phyloP scores from a whole-genome alignment of 2,329 filamentous ascomycete species.

The Epichloe brachyelytri region DNA sequence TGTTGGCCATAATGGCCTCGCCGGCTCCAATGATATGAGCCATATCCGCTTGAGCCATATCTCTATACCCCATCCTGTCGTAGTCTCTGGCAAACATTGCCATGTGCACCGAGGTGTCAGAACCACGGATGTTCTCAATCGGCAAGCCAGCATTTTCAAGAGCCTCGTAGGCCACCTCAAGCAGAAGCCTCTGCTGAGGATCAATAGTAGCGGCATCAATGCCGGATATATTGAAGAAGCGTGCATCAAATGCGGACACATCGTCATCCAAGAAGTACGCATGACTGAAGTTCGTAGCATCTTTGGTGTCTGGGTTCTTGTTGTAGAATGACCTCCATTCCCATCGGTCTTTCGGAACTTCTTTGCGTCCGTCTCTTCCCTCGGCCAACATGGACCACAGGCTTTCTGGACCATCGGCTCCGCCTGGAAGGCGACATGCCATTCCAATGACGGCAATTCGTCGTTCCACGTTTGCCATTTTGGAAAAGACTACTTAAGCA shows the following conservation, averaged over 20 bases:
- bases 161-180: conserved; percentile 28
- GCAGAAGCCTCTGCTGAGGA: conserved; percentile 9
- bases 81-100: conserved; percentile 23
- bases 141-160: conserved; percentile 23
- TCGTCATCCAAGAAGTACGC: conserved; percentile 18
- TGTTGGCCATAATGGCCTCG: conserved; percentile 3
- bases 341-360: conserved; percentile 17
- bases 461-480: no score
- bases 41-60: conserved; percentile 17
- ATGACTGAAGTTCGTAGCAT: no score
- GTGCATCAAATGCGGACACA: conserved; percentile 26
- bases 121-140: conserved; percentile 9
- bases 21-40: conserved; percentile 30
- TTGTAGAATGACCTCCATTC: conserved; percentile 13
- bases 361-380: neutral
- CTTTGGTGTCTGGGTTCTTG: no score
- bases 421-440: neutral
- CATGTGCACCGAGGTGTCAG: conserved; percentile 24
- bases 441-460: neutral
- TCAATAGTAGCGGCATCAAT: conserved; percentile 4
- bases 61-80: conserved; percentile 17
- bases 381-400: neutral
- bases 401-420: neutral
- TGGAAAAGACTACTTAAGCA: no score
- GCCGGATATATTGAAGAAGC: conserved; percentile 13